A percentile compares a stretch with the other conserved stretches of the same genome.
These are phyloP conservation scores for Barnettozyma sucrosica DNA, from an alignment of 805 yeast genomes.

Conservation along the genomic window DNA sequence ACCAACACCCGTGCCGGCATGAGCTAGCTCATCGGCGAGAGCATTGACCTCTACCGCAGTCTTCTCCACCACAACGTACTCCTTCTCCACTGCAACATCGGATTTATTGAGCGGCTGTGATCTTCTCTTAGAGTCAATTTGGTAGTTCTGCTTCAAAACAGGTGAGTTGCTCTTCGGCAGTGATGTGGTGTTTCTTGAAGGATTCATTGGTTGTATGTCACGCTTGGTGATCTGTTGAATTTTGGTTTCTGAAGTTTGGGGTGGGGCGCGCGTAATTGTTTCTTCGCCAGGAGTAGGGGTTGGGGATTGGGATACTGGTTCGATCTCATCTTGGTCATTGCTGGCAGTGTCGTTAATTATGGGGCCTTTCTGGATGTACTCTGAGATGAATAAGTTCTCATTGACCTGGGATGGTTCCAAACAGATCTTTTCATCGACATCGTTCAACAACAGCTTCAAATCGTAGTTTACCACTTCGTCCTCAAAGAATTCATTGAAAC, in stretches of 20 bases:
- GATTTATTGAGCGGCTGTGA: constrained; percentile 19
- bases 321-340: constrained; percentile 15
- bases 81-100: constrained; percentile 62
- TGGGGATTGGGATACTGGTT: constrained; percentile 5
- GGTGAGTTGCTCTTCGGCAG: constrained; percentile 2
- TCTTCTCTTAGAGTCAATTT: not conserved
- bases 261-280: constrained; percentile 1
- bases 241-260: not conserved
- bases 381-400: constrained; percentile 80
- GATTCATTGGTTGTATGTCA: constrained; percentile 24
- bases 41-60: constrained; percentile 94
- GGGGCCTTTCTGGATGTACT: constrained; percentile 47
- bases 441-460: constrained; percentile 32
- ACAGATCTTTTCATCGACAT: constrained; percentile 46
- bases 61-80: constrained; percentile 92
- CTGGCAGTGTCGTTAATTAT: constrained; percentile 19
- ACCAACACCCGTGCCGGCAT: constrained; percentile 47
- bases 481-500: constrained; percentile 80
- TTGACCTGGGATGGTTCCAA: constrained; percentile 59
- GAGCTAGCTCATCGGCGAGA: constrained; percentile 85
- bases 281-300: constrained; percentile 1
- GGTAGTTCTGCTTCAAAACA: constrained; percentile 1
- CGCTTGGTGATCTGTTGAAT: constrained; percentile 21
- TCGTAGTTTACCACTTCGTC: constrained; percentile 60
- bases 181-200: constrained; percentile 6